Evolutionary conservation across 202 grass and related monocot species (phyloP).

Genomic region (Brachypodium distachyon): DNA sequence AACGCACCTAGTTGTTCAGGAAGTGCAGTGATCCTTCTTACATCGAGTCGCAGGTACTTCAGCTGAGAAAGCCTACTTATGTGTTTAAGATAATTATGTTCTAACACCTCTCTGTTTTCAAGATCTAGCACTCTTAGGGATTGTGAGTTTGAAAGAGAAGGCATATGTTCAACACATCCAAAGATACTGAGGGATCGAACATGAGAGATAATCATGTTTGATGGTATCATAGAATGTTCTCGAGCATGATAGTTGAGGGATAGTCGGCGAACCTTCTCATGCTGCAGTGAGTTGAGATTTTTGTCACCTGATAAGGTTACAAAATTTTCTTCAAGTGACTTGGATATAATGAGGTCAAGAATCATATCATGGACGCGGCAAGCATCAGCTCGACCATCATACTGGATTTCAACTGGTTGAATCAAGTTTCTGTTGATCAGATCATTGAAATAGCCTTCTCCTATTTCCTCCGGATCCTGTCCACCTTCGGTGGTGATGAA

Average conservation of each 20-base stretch:
- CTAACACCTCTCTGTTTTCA: background rate
- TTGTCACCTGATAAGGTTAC: conserved; percentile 7
- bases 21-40: conserved; percentile 10
- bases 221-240: background rate
- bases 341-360: conserved; percentile 24
- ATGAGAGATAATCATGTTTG: background rate
- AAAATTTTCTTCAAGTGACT: conserved; percentile 17
- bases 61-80: background rate
- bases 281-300: background rate
- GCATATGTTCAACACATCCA: background rate
- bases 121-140: conserved; percentile 6
- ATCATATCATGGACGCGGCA: conserved; percentile 24
- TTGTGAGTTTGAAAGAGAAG: background rate
- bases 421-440: conserved; percentile 22
- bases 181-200: conserved; percentile 1
- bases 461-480: conserved; percentile 3
- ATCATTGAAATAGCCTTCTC: conserved; percentile 11
- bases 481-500: background rate
- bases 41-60: background rate
- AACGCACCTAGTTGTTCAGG: conserved; percentile 17
- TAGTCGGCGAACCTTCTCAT: conserved; percentile 11
- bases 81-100: background rate
- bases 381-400: conserved; percentile 2
- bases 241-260: background rate
- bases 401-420: background rate